Conservation (phyloP, 352 stramenopile genomes). For the Globisporangium spiculum region DNA sequence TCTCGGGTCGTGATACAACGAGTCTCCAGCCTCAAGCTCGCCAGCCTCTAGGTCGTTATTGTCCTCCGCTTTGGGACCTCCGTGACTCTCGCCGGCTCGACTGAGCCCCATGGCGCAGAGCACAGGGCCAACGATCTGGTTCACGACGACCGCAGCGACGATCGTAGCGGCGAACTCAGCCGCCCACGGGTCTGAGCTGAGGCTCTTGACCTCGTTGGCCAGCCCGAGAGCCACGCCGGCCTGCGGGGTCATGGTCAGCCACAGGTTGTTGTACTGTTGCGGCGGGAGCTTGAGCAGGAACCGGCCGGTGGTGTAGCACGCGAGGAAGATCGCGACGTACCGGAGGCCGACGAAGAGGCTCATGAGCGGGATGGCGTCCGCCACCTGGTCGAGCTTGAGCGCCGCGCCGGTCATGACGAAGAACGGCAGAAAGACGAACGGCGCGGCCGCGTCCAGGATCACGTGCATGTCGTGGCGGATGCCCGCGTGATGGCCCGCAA, state of each 20-base stretch:
- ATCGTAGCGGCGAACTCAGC: not conserved
- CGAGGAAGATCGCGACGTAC: not conserved
- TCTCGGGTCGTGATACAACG: not conserved
- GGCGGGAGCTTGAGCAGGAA: not conserved
- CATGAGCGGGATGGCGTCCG: not conserved
- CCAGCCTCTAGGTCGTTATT: not conserved
- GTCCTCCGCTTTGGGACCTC: not conserved
- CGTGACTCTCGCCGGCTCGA: not conserved
- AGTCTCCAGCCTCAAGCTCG: not conserved
- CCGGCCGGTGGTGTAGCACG: not conserved
- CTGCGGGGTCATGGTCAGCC: not conserved
- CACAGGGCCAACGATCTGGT: not conserved
- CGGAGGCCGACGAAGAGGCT: not conserved
- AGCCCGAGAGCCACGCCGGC: not conserved
- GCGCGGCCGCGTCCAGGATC: not conserved
- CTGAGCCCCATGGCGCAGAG: not conserved
- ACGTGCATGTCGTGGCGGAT: not conserved
- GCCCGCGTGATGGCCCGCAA: not conserved
- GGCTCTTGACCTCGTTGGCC: not conserved
- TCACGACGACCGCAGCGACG: not conserved
- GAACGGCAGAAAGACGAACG: not conserved
- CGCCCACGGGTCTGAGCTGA: not conserved
- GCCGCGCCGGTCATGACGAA: not conserved
- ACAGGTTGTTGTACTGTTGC: not conserved
- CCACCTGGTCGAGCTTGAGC: not conserved